phyloP scores from a whole-genome alignment of 2,329 filamentous ascomycete genomes.

The Pseudovirgaria hyperparasitica region DNA sequence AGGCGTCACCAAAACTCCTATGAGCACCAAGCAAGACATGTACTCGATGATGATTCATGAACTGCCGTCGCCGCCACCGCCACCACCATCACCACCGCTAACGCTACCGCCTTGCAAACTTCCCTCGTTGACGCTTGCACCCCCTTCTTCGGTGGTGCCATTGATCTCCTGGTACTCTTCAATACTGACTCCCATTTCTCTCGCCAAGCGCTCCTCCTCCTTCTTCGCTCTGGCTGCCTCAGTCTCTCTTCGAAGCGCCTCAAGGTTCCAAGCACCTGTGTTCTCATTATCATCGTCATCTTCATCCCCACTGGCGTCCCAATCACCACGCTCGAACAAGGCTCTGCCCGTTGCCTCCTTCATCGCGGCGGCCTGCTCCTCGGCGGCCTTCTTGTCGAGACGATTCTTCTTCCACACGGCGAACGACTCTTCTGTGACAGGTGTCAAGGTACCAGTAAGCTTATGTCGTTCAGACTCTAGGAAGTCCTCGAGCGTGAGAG shows the following conservation, averaged over 20 bases:
- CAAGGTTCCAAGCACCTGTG: constrained; percentile 60
- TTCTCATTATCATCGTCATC: constrained; percentile 51
- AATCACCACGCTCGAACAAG: constrained; percentile 93
- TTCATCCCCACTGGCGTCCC: constrained; percentile 52
- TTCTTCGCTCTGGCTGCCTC: constrained; percentile 60
- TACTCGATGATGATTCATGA: too few relatives aligned
- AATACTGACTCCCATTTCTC: too few relatives aligned
- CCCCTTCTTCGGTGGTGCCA: too few relatives aligned
- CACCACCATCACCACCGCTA: too few relatives aligned
- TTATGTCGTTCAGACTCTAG: constrained; percentile 93
- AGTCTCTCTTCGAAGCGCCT: constrained; percentile 73
- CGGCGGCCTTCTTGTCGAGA: constrained; percentile 87
- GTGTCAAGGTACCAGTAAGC: constrained; percentile 79
- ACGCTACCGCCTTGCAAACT: too few relatives aligned
- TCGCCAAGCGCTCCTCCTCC: constrained; percentile 58
- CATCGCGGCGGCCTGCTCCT: constrained; percentile 76
- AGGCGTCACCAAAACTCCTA: too few relatives aligned
- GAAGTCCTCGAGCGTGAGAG: constrained; percentile 93
- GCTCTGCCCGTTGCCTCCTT: constrained; percentile 94
- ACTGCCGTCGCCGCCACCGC: too few relatives aligned
- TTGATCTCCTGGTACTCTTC: too few relatives aligned
- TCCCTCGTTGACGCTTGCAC: too few relatives aligned
- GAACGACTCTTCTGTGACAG: constrained; percentile 84
- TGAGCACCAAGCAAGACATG: too few relatives aligned
- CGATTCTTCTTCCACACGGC: constrained; percentile 96